Conservation (phyloP, 192 early-diverging fungal species). For the Coemansia biformis region DNA sequence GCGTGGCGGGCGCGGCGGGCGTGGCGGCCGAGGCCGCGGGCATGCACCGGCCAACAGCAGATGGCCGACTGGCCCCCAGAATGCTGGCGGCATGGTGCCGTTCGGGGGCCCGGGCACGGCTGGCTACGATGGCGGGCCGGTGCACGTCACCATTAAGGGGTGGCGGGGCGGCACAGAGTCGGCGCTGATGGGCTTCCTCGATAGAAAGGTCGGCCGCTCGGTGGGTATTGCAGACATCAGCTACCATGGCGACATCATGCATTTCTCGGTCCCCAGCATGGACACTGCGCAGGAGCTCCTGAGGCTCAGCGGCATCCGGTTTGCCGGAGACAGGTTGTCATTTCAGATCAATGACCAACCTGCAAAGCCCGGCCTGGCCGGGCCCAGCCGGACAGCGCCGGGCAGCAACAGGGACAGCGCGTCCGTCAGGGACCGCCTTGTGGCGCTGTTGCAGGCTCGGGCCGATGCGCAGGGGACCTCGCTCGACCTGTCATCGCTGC, state of each 20-base stretch:
- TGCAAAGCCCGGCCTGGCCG: conserved; percentile 2
- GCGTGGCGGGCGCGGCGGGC: conserved; percentile 8
- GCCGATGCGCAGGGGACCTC: conserved; percentile 33
- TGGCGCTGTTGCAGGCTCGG: conserved; percentile 38
- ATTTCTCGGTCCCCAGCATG: conserved; percentile 25
- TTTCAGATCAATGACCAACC: conserved; percentile 40
- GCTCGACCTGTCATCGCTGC: conserved; percentile 38
- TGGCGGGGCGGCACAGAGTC: conserved; percentile 37
- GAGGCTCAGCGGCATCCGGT: conserved; percentile 42
- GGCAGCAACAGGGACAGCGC: conserved; percentile 15
- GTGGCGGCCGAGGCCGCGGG: conserved; percentile 25
- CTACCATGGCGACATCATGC: conserved; percentile 42
- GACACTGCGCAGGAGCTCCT: conserved; percentile 37
- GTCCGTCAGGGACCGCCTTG: conserved; percentile 29
- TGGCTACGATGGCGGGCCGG: conserved; percentile 17
- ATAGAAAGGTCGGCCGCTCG: conserved; percentile 27
- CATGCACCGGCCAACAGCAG: conserved; percentile 3
- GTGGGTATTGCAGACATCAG: conserved; percentile 26
- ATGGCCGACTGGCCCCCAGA: neutral
- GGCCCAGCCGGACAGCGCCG: too few relatives aligned
- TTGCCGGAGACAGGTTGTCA: conserved; percentile 37
- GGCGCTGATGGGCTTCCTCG: conserved; percentile 33
- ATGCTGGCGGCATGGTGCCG: conserved; percentile 5
- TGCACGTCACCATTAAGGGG: conserved; percentile 41
- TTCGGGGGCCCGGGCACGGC: conserved; percentile 35